Base-by-base conservation (phyloP, 2,329 filamentous ascomycete species). In the Fusarium decemcellulare region DNA sequence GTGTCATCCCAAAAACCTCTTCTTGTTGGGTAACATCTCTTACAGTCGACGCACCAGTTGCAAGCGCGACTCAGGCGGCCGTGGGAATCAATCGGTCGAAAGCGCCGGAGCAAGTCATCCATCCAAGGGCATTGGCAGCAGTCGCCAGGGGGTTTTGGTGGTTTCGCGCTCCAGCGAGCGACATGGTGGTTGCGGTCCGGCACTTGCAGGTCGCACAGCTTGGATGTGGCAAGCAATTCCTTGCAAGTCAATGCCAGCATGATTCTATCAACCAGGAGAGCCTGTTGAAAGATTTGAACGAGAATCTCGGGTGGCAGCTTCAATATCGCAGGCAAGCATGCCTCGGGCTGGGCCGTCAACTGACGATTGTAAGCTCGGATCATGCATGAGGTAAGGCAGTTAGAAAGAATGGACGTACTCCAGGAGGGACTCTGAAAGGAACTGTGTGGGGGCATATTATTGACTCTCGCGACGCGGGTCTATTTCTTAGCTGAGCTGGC, bases 281-380 rank as follows among this genome's bases (percentile, higher is more conserved):
- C 56, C 15, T 71, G 59, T 5, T 50, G 39, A 40, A 72, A 73
- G 39, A 77, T 71, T 5, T 70, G 62, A 27, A 66, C 53, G n/a
- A 77, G 58, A 46, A 77, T 70, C 30, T 78, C 76, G 15, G 68
- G 56, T 9, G 76, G 76, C 2, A 78, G 60, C n/a, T 40, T 63
- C 23, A 73, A 55, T 8, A 77, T 55, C 0, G 61, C 32, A 34
- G 67, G 52, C 15, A 39, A 62, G 29, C 16, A 46, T 18, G 23
- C 9, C 7, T 5, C 55, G 23, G 6, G 46, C 23, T 61, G 44
- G 2, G 15, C 30, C n/a, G 36, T 16, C 6, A 72, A 16, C 64
- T 72, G 7, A 11, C 6, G 6, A n/a, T 15, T 23, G 50, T 70
- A 16, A 66, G 65, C 43, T 12, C 8, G 5, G n/a, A 9, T 15